Percentiles rank a stretch among this genome's conserved stretches.
These are phyloP conservation scores for Tylopilus sp. DNA, from an alignment of 768 basidiomycete genomes.

Conservation along the genomic window DNA sequence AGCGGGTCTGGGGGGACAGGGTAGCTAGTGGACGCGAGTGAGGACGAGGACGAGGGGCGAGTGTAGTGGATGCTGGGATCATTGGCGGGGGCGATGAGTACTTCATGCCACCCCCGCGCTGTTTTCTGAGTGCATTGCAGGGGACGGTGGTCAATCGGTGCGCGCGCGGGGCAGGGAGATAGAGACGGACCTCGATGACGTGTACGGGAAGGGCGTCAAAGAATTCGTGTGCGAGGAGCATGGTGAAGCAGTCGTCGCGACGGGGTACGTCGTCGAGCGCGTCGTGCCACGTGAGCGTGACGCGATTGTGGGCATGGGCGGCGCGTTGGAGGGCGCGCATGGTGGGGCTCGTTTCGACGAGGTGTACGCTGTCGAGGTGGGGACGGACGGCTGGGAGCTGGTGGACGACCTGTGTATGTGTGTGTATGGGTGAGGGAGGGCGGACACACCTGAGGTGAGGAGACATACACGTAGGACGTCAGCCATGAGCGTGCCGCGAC, in stretches of 20 bases:
- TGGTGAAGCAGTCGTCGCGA: slow-evolving; percentile 58
- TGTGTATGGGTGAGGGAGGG: background rate
- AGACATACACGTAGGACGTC: slow-evolving; percentile 75
- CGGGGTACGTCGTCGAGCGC: slow-evolving; percentile 62
- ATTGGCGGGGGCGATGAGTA: slow-evolving; percentile 55
- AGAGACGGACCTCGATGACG: slow-evolving; percentile 67
- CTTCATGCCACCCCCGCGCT: slow-evolving; percentile 79
- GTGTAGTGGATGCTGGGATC: slow-evolving; percentile 37
- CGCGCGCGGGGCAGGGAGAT: too few relatives aligned
- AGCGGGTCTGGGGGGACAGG: slow-evolving; percentile 1
- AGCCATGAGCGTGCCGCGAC: slow-evolving; percentile 86
- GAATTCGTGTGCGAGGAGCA: slow-evolving; percentile 94
- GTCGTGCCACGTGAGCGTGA: slow-evolving; percentile 66
- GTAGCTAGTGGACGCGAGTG: background rate
- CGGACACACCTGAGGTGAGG: background rate
- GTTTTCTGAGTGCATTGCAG: slow-evolving; percentile 52
- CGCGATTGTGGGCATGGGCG: slow-evolving; percentile 33
- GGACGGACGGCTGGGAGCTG: slow-evolving; percentile 39
- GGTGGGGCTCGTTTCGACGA: slow-evolving; percentile 76
- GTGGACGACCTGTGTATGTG: slow-evolving; percentile 47
- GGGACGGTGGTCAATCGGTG: too few relatives aligned
- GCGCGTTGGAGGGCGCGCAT: slow-evolving; percentile 62
- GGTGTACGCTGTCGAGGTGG: slow-evolving; percentile 51
- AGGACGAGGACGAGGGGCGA: slow-evolving; percentile 16
- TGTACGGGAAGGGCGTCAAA: slow-evolving; percentile 96